A percentile compares a stretch with the other conserved stretches of the same genome.
Conservation (phyloP, 371 early-diverging fungal genomes). For the Mortierella sp. region DNA sequence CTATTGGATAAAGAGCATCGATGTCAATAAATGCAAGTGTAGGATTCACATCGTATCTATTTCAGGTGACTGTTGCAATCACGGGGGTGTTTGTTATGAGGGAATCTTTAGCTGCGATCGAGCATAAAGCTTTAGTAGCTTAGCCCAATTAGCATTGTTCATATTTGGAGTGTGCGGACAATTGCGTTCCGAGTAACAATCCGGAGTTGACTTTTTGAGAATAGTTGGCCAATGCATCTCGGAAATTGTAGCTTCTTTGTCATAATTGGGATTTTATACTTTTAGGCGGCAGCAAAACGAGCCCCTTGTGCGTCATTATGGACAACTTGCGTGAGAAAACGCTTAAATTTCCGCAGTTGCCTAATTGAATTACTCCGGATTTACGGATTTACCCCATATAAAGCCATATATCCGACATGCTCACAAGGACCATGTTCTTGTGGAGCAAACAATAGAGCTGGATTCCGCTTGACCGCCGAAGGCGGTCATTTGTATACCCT, state of each 20-base stretch:
- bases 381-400: not conserved
- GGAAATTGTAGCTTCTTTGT: constrained; percentile 6
- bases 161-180: not conserved
- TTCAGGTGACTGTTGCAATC: too few species aligned
- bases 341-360: not conserved
- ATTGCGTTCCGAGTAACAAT: not conserved
- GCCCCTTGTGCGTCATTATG: not conserved
- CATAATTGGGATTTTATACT: not conserved
- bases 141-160: not conserved
- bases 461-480: too few species aligned
- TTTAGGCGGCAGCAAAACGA: not conserved
- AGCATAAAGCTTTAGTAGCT: not conserved
- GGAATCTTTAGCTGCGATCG: not conserved
- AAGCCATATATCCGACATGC: not conserved
- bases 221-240: constrained; percentile 5
- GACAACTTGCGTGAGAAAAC: not conserved
- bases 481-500: not conserved
- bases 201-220: constrained; percentile 5
- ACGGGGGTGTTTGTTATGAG: too few species aligned
- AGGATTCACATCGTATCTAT: too few species aligned
- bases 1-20: too few species aligned
- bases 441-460: not conserved
- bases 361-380: not conserved
- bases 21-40: too few species aligned
- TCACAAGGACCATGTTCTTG: not conserved